A percentile compares a stretch with the other conserved stretches of the same genome.
phyloP scores from a whole-genome alignment of 805 yeast species.

The Scheffersomyces lignosus region DNA sequence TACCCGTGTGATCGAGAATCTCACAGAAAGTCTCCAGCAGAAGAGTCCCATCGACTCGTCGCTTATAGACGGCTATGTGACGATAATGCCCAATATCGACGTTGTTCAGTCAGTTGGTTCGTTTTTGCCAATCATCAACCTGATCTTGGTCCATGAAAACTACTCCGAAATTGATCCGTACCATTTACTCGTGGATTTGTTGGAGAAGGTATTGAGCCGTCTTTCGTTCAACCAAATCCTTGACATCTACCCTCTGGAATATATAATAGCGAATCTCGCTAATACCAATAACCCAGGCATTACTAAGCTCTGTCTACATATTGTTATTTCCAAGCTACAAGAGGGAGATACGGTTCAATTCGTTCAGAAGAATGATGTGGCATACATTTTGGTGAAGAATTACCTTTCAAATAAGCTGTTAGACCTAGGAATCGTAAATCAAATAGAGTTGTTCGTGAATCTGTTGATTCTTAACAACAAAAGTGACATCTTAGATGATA shows the following conservation, averaged over 20 bases:
- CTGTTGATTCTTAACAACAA: background rate
- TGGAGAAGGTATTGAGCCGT: conserved; percentile 12
- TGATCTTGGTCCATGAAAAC: conserved; percentile 1
- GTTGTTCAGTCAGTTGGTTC: background rate
- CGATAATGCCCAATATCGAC: background rate
- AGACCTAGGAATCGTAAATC: conserved; percentile 7
- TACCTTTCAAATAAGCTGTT: conserved; percentile 5
- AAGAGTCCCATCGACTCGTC: background rate
- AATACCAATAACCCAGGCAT: background rate
- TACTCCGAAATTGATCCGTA: conserved; percentile 15
- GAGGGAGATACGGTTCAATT: conserved; percentile 4
- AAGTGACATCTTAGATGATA: background rate
- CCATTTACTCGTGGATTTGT: conserved; percentile 10
- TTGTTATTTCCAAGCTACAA: conserved; percentile 2
- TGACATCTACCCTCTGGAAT: conserved; percentile 11
- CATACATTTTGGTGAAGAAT: conserved; percentile 1
- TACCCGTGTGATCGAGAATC: background rate
- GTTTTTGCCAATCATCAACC: conserved; percentile 4
- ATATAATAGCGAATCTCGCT: background rate
- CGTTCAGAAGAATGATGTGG: background rate
- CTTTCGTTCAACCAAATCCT: conserved; percentile 13
- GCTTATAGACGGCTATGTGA: conserved; percentile 2
- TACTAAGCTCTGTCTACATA: conserved; percentile 2
- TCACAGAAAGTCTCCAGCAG: background rate
- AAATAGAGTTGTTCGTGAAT: conserved; percentile 6